A percentile compares a stretch with the other conserved stretches of the same genome.
These are phyloP conservation scores for Vitis vinifera DNA, from an alignment of 164 flowering plant genomes.

Conservation along the genomic window DNA sequence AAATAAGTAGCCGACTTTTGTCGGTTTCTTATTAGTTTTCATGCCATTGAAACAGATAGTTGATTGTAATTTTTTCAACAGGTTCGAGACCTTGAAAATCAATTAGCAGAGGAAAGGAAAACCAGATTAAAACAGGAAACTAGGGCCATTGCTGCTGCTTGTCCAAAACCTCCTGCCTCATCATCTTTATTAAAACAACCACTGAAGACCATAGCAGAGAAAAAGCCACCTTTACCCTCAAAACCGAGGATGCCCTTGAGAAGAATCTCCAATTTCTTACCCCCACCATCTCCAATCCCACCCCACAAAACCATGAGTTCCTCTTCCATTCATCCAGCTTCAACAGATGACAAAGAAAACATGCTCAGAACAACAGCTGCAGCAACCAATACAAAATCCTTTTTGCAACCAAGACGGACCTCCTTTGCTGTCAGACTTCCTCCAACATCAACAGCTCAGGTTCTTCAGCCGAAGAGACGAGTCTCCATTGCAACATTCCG, in stretches of 20 bases:
- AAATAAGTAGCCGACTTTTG: background rate
- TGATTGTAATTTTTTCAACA: slow-evolving; percentile 18
- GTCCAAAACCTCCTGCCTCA: slow-evolving; percentile 32
- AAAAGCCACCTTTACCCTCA: slow-evolving; percentile 75
- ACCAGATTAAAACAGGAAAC: slow-evolving; percentile 68
- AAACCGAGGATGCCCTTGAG: slow-evolving; percentile 62
- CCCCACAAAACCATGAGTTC: slow-evolving; percentile 8
- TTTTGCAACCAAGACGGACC: slow-evolving; percentile 50
- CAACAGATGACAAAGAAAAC: slow-evolving; percentile 53
- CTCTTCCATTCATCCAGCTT: slow-evolving; percentile 13
- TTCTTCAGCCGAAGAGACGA: slow-evolving; percentile 58
- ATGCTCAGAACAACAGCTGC: slow-evolving; percentile 18
- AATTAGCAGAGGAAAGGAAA: slow-evolving; percentile 80
- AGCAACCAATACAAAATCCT: slow-evolving; percentile 22
- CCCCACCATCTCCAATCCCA: slow-evolving; percentile 41
- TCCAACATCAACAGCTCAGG: slow-evolving; percentile 20
- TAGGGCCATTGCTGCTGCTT: slow-evolving; percentile 51
- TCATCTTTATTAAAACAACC: slow-evolving; percentile 29
- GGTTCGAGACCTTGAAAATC: slow-evolving; percentile 84
- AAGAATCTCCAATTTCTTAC: slow-evolving; percentile 58
- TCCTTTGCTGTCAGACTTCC: slow-evolving; percentile 60
- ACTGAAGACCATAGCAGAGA: slow-evolving; percentile 38
- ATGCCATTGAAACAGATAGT: background rate
- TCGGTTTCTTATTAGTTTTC: background rate
- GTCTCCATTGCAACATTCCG: slow-evolving; percentile 71